Evolutionary conservation across 345 rosid species (phyloP).

Genomic region (Geranium brycei): DNA sequence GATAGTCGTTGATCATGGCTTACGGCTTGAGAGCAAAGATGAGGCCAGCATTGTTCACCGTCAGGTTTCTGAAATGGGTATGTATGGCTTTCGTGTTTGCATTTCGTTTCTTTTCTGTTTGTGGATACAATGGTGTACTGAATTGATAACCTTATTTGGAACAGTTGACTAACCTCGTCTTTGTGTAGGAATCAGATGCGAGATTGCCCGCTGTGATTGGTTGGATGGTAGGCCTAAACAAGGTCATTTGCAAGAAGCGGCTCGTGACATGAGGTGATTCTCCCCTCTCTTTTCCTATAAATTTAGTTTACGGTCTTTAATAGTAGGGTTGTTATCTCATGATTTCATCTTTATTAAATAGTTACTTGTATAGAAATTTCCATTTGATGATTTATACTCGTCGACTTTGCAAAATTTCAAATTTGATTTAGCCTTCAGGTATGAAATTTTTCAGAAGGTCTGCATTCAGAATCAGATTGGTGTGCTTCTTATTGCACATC

Average conservation of each 20-base stretch:
- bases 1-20: slow-evolving; percentile 75
- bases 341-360: not conserved
- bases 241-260: slow-evolving; percentile 85
- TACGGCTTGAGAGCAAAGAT: slow-evolving; percentile 60
- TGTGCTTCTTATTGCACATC: slow-evolving; percentile 89
- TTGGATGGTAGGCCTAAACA: slow-evolving; percentile 59
- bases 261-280: slow-evolving; percentile 69
- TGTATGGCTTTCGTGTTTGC: slow-evolving; percentile 1
- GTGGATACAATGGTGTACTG: not conserved
- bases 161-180: slow-evolving; percentile 20
- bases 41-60: slow-evolving; percentile 51
- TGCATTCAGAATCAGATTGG: slow-evolving; percentile 41
- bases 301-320: not conserved
- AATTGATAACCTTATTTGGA: not conserved
- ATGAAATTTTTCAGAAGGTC: slow-evolving; percentile 48
- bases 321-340: not conserved
- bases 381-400: too few species aligned
- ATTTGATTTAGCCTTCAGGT: slow-evolving; percentile 30
- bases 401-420: not conserved
- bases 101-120: not conserved
- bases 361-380: too few species aligned
- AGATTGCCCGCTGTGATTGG: slow-evolving; percentile 74
- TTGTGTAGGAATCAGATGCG: slow-evolving; percentile 76
- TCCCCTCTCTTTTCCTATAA: not conserved
- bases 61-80: slow-evolving; percentile 77